These are phyloP conservation scores for Botrytis galanthina DNA, from an alignment of 2,329 filamentous ascomycete species.

Conservation along the genomic window DNA sequence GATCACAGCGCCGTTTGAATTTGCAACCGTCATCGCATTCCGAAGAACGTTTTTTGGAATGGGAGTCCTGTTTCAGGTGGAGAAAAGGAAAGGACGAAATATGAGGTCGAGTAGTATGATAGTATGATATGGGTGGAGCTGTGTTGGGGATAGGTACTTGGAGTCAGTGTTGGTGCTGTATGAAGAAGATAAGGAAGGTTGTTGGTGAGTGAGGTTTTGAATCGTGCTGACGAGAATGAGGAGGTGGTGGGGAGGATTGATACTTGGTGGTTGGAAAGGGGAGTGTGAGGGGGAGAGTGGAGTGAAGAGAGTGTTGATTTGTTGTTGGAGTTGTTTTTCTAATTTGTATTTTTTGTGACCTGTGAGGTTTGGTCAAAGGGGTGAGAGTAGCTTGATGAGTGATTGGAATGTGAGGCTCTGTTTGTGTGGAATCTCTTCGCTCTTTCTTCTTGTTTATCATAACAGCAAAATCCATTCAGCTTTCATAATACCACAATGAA, in stretches of 20 bases:
- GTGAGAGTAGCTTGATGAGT: too few relatives aligned
- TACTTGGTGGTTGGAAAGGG: too few relatives aligned
- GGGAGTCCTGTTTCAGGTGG: background rate
- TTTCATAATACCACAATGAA: background rate
- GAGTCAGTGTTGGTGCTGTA: background rate
- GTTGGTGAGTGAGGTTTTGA: background rate
- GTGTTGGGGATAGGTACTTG: background rate
- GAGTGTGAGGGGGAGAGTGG: too few relatives aligned
- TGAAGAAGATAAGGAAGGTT: background rate
- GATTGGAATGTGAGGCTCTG: too few relatives aligned
- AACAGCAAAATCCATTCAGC: background rate
- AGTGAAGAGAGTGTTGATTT: too few relatives aligned
- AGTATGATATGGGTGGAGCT: background rate
- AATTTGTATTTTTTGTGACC: too few relatives aligned
- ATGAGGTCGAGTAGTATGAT: background rate
- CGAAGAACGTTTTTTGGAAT: background rate
- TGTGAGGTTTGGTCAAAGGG: too few relatives aligned
- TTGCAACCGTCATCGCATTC: background rate
- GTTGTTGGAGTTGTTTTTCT: too few relatives aligned
- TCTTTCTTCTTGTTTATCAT: background rate
- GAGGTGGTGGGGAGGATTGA: too few relatives aligned
- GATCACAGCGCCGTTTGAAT: background rate
- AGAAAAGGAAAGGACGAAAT: background rate
- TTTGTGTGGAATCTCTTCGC: too few relatives aligned
- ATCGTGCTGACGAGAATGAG: background rate